Evolutionary conservation across 192 early-diverging fungal species (phyloP).

Genomic region (Paraglomus occultum): DNA sequence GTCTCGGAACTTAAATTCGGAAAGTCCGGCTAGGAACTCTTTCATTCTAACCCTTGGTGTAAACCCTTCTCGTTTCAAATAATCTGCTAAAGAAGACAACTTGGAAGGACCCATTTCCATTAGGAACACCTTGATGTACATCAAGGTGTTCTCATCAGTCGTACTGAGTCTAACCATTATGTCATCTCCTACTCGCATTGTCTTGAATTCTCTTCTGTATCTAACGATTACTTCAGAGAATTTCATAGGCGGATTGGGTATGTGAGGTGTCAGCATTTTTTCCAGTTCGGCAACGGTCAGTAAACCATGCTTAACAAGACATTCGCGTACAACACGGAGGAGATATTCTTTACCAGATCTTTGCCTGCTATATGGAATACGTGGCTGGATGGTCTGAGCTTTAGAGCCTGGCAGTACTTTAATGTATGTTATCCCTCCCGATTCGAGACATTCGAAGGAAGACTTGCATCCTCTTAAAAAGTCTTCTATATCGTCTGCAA

Average conservation of each 20-base stretch:
- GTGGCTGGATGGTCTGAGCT: background rate
- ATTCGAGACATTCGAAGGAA: conserved; percentile 8
- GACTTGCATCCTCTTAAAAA: background rate
- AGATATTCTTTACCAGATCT: background rate
- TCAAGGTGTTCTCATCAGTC: conserved; percentile 1
- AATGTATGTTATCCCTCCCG: background rate
- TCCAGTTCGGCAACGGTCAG: background rate
- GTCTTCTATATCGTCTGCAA: background rate
- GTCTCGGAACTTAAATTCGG: background rate
- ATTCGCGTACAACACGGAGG: background rate
- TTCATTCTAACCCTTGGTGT: background rate
- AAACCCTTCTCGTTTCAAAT: background rate
- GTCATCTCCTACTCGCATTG: background rate
- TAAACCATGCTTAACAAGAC: background rate
- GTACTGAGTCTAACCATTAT: background rate
- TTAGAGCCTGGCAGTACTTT: background rate
- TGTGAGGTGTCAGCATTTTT: background rate
- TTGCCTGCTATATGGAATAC: background rate
- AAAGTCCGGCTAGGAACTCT: background rate
- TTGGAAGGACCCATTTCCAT: background rate
- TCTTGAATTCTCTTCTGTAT: background rate
- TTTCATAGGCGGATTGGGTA: too few species aligned
- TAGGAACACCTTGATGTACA: background rate
- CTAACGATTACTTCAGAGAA: too few species aligned
- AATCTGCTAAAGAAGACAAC: background rate